Evolutionary conservation across 2,329 filamentous ascomycete species (phyloP), one percentile per base, ranked within the genome.

Genomic region (Cytospora piceicola): DNA sequence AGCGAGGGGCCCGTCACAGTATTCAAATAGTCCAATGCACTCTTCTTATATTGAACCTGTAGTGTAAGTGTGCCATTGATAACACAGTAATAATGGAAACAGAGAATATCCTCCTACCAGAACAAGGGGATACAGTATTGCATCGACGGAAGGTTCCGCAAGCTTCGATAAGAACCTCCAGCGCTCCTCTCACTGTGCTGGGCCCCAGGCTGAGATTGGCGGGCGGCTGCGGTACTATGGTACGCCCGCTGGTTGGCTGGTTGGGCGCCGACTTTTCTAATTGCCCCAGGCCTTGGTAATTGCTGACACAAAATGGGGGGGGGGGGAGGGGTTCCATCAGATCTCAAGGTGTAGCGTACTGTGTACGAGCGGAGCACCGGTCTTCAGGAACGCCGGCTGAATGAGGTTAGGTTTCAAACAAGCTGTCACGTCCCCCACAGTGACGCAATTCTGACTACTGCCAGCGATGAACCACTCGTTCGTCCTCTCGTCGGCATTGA

Each of bases 171-270:
- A 12, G 8, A 1, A 22, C 15, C 9, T 49, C n/a, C n/a, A n/a
- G n/a, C n/a, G n/a, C n/a, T n/a, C 46, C 46, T 24, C n/a, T 49
- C 46, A 14, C 46, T 49, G 46, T 24, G 46, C 8, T 24, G 46
- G 46, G 46, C 46, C 46, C 46, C 46, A 49, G 46, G 46, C 46
- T 49, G 46, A 49, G 22, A 22, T 24, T 49, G 46, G 46, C 46
- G 46, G 46, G 46, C 46, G 46, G 46, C n/a, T 24, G n/a, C 22
- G n/a, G 46, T 24, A 49, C n/a, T 24, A 49, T 49, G n/a, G 9
- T 49, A 24, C 24, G n/a, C 17, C 11, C 46, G 46, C n/a, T 49
- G 46, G 46, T 49, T 49, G 46, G 46, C 24, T 49, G 46, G 46
- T 24, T 49, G 46, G 46, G n/a, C 46, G 9, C 11, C 5, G 46